Conservation (phyloP, 139 green algal genomes). For the Chlamydomonas incerta region DNA sequence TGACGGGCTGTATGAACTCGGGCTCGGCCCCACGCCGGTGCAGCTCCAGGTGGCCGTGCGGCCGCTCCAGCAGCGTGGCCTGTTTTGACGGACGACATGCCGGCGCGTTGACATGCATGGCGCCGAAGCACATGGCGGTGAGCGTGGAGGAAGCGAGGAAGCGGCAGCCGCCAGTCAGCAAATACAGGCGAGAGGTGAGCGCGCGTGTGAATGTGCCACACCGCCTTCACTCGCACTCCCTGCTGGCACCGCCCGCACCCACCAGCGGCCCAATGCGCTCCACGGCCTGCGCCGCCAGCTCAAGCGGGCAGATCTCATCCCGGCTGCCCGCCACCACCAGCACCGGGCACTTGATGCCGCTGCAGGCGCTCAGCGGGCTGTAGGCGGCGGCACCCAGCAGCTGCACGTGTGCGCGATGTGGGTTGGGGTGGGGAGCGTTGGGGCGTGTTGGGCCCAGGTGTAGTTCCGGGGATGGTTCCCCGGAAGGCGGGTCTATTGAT, state of each 20-base stretch:
- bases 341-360: conserved; percentile 2
- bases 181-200: no score
- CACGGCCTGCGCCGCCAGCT: conserved; percentile 17
- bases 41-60: conserved; percentile 40
- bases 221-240: no score
- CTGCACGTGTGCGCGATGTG: no score
- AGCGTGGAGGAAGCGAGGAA: neutral
- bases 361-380: neutral
- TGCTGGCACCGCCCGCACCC: neutral
- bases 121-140: no score
- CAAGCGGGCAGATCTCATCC: conserved; percentile 33
- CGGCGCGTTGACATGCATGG: no score
- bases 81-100: no score
- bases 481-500: no score
- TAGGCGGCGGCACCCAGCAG: conserved; percentile 31
- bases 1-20: conserved; percentile 2
- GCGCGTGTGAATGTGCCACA: no score
- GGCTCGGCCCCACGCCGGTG: conserved; percentile 18
- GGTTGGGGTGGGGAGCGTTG: no score
- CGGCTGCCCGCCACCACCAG: conserved; percentile 38
- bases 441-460: no score
- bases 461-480: no score
- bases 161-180: no score
- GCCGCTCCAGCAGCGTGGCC: conserved; percentile 22
- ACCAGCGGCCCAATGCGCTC: conserved; percentile 4